phyloP scores from a whole-genome alignment of 2,329 filamentous ascomycete genomes.

The Eurotiales sp. region DNA sequence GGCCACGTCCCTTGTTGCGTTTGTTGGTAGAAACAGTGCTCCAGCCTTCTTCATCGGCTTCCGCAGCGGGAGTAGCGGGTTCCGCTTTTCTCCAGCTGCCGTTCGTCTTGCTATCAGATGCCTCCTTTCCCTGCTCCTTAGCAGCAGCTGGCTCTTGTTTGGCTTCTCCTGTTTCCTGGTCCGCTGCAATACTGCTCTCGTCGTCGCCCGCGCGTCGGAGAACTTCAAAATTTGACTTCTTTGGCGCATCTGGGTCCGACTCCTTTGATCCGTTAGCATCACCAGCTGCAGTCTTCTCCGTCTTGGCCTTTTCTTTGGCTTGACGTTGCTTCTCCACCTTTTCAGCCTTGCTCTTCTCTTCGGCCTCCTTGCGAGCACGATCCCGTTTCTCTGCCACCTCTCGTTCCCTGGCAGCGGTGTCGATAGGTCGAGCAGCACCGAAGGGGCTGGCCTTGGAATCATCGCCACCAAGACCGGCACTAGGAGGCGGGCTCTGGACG shows the following conservation, averaged over 20 bases:
- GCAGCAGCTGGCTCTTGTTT: slow-evolving; percentile 50
- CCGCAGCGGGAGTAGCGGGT: slow-evolving; percentile 27
- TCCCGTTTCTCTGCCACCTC: slow-evolving; percentile 86
- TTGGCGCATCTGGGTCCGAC: slow-evolving; percentile 37
- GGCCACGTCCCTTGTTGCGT: slow-evolving; percentile 44
- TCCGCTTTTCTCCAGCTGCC: slow-evolving; percentile 40
- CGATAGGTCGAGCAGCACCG: slow-evolving; percentile 87
- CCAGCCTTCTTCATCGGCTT: slow-evolving; percentile 46
- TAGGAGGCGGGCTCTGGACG: slow-evolving; percentile 42
- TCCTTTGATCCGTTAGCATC: slow-evolving; percentile 38
- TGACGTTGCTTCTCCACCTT: slow-evolving; percentile 62
- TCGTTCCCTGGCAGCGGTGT: slow-evolving; percentile 83
- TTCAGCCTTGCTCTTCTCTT: slow-evolving; percentile 77
- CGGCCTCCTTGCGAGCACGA: slow-evolving; percentile 80
- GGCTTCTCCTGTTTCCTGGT: slow-evolving; percentile 49
- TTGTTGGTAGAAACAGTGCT: slow-evolving; percentile 45
- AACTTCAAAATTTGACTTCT: slow-evolving; percentile 53
- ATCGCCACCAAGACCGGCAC: slow-evolving; percentile 36
- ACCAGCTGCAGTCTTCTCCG: slow-evolving; percentile 31
- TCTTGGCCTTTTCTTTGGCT: slow-evolving; percentile 36
- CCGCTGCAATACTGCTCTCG: slow-evolving; percentile 47
- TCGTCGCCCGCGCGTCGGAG: slow-evolving; percentile 49
- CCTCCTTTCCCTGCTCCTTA: slow-evolving; percentile 52
- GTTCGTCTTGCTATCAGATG: slow-evolving; percentile 33
- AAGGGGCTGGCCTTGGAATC: slow-evolving; percentile 87